phyloP scores from a whole-genome alignment of 2,329 filamentous ascomycete species.

The Talaromyces islandicus region DNA sequence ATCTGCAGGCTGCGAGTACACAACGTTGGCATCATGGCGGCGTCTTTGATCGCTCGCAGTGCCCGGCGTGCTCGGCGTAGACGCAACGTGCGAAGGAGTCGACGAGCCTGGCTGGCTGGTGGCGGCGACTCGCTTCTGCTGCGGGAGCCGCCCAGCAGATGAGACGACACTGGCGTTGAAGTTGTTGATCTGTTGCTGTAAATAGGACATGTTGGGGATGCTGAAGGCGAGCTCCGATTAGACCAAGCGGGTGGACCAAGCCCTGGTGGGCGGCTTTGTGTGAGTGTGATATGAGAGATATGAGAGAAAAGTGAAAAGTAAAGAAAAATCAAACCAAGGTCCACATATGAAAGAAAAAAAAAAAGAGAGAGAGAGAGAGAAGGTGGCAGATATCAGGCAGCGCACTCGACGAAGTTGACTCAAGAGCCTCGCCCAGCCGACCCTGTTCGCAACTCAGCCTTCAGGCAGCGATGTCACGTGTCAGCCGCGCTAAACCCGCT shows the following conservation, averaged over 20 bases:
- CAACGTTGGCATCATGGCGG: constrained; percentile 48
- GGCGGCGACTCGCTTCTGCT: constrained; percentile 45
- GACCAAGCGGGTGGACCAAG: background rate
- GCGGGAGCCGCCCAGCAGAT: constrained; percentile 58
- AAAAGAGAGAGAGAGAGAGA: background rate
- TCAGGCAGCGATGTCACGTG: background rate
- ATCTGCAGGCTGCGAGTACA: constrained; percentile 72
- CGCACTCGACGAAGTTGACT: background rate
- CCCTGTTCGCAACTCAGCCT: background rate
- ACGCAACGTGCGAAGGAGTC: constrained; percentile 51
- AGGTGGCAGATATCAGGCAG: background rate
- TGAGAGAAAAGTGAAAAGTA: background rate
- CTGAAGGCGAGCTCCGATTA: background rate
- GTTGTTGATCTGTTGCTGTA: constrained; percentile 59
- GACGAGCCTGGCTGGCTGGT: constrained; percentile 43
- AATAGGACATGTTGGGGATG: constrained; percentile 54
- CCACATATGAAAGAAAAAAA: background rate
- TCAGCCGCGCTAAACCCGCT: constrained; percentile 1
- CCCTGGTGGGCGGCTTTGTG: background rate
- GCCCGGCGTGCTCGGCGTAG: constrained; percentile 28
- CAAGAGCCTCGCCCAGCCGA: background rate
- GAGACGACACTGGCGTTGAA: constrained; percentile 58
- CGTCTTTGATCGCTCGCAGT: constrained; percentile 45
- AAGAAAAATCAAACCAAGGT: background rate
- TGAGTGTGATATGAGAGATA: background rate